Base-by-base conservation (phyloP, 257 asterid genomes). In the Penstemon davidsonii region DNA sequence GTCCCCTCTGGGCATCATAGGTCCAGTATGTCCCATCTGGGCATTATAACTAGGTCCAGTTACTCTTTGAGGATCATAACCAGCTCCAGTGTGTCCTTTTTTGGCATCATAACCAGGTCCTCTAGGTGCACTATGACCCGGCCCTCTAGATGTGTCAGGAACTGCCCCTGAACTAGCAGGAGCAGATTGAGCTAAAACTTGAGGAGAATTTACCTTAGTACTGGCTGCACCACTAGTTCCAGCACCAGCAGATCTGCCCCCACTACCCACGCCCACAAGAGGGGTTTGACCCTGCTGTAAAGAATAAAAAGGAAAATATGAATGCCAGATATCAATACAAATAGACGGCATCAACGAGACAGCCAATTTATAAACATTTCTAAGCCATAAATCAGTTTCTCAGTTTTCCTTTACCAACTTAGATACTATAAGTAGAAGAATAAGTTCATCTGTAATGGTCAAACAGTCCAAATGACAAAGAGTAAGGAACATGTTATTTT, bases 211-310 rank as follows among this genome's bases (percentile, higher is more conserved):
- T 62, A 75, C 81, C 54, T 71, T 79, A 18, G 82, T 56, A 73
- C 70, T 83, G 58, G 76, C 55, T 19, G 61, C 71, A 15, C 59
- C 51, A 42, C 69, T 71, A 67, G 71, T 58, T 58, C 63, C 75
- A 62, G 72, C 69, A 10, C 69, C 76, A 56, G 82, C 71, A 63
- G 75, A 75, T 25, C 69, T 82, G 58, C 79, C 81, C 66, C 73
- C 84, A 69, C 77, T 69, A 69, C 63, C 75, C 37, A 80, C 92
- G 45, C 81, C 84, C 8, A 80, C 42, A 79, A 67, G 75, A 18
- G 85, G 83, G 54, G 60, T 85, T 66, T 79, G 88, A 47, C 84
- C 93, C 87, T 85, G 85, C 66, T 68, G 68, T 64, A 40, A 46
- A 57, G 40, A 46, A 52, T 67, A 71, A 57, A 43, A 55, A 59